These are phyloP conservation scores for Beauveria scarabaeidicola DNA, from an alignment of 2,329 filamentous ascomycete species.

Conservation along the genomic window DNA sequence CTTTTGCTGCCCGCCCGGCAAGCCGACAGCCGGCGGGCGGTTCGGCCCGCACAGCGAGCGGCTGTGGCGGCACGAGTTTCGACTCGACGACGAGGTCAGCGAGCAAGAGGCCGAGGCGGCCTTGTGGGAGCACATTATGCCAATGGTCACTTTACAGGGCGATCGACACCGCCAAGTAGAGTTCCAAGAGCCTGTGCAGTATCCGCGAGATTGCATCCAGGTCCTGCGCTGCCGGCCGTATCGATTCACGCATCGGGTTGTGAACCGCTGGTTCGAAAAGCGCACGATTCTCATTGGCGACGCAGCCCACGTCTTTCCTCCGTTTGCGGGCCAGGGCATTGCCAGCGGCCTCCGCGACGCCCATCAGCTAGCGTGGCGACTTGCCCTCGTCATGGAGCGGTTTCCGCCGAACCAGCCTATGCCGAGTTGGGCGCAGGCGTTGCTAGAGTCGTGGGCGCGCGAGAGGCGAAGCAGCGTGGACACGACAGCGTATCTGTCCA, in stretches of 20 bases:
- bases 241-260: conserved; percentile 34
- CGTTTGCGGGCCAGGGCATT: conserved; percentile 33
- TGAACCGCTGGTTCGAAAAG: conserved; percentile 36
- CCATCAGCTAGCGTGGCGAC: conserved; percentile 25
- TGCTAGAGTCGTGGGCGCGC: conserved; percentile 13
- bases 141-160: conserved; percentile 8
- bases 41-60: conserved; percentile 32
- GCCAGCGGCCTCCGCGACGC: conserved; percentile 28
- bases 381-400: conserved; percentile 12
- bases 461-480: conserved; percentile 18
- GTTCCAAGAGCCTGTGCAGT: conserved; percentile 18
- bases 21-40: conserved; percentile 34
- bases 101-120: conserved; percentile 16
- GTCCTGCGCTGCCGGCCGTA: conserved; percentile 34
- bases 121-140: conserved; percentile 21
- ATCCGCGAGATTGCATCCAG: conserved; percentile 37
- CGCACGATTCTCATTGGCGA: conserved; percentile 38
- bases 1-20: conserved; percentile 33
- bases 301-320: conserved; percentile 44
- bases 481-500: conserved; percentile 2
- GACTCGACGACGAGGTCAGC: conserved; percentile 16
- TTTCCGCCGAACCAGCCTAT: background rate
- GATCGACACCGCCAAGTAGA: conserved; percentile 2
- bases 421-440: background rate
- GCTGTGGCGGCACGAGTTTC: conserved; percentile 35